Evolutionary conservation across 2,329 filamentous ascomycete species (phyloP), one percentile per base, ranked within the genome.

Genomic region (Talaromyces sp.): DNA sequence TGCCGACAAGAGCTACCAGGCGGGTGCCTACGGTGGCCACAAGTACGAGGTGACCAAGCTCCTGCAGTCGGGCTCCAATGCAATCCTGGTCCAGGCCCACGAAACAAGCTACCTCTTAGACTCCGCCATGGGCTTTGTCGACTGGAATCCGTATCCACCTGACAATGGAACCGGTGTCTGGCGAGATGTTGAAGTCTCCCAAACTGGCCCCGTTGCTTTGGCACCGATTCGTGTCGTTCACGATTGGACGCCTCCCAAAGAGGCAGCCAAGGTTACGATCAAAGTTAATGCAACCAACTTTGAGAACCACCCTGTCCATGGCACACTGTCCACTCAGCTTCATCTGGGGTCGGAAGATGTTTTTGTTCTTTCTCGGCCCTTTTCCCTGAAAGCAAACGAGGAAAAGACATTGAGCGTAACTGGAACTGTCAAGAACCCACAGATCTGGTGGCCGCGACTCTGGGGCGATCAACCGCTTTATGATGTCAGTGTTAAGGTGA

Each of bases 121-220:
- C 62, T 80, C 88, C 57, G 84, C 81, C 0, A 71, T 85, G 10
- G 83, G 83, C 0, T 87, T 85, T 59, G 80, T 84, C 0, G 84
- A 87, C 65, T 87, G 85, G 84, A 86, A 86, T 58, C 83, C 83
- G 0, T 81, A 81, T 58, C 83, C 85, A 0, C 79, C 83, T 0
- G 85, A 88, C 67, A 86, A 87, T 53, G 85, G 85, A 2, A 86
- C 84, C 0, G 85, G 85, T 0, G 74, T 88, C 9, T 88, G 85
- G 85, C 77, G 85, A 5, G 75, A 86, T 48, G 74, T 88, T 1
- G 77, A 79, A 35, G 58, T 88, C 48, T 81, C 79, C 55, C 78
- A 83, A 67, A 85, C 82, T 0, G 84, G 85, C 0, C 68, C 81
- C 0, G 77, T 85, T 1, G 70, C 74, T 2, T 65, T 75, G 55